Evolutionary conservation across 2,329 filamentous ascomycete species (phyloP), one percentile per base, ranked within the genome.

Genomic region (Geosmithia morbida): DNA sequence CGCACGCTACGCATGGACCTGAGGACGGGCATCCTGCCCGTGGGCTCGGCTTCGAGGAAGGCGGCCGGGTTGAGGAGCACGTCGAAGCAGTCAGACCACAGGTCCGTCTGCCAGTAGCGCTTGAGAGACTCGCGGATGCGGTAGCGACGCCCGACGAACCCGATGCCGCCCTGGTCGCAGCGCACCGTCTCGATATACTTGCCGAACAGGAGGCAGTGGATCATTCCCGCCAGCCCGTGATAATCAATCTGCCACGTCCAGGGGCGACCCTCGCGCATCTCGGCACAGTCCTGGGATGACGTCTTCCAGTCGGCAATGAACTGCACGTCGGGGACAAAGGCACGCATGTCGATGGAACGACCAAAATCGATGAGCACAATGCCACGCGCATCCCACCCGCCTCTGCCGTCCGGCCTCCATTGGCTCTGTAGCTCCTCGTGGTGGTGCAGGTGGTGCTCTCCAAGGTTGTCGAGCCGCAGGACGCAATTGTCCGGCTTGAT

Each of bases 191-290:
- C 87, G 56, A 98, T 92, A 65, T 97, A 97, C 59, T 86, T 88
- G 10, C 92, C 90, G 60, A 96, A 98, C 3, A 98, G 75, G 55
- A 98, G 75, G 42, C 80, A 83, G 65, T 98, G 88, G 4, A 97
- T 71, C 20, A 87, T 85, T 4, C 87, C 88, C 0, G 92, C 92
- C 0, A 96, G 74, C 13, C 92, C 92, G 62, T 94, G 87, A 57
- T 97, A 94, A 67, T 98, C 92, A 54, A 96, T 87, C 62, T 98
- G 92, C 70, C 88, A 96, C 1, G 90, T 97, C 92, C 92, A 98
- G 1, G 89, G 88, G 1, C 90, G 77, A 48, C 87, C 77, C 66
- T 98, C 90, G 44, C 89, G 83, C 77, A 97, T 95, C 70, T 98
- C 92, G 17, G 86, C 83, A 63, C 92, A 98, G 65, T 98, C 92